Conservation (phyloP, 176 grass and related monocot species). For the Ananas comosus region DNA sequence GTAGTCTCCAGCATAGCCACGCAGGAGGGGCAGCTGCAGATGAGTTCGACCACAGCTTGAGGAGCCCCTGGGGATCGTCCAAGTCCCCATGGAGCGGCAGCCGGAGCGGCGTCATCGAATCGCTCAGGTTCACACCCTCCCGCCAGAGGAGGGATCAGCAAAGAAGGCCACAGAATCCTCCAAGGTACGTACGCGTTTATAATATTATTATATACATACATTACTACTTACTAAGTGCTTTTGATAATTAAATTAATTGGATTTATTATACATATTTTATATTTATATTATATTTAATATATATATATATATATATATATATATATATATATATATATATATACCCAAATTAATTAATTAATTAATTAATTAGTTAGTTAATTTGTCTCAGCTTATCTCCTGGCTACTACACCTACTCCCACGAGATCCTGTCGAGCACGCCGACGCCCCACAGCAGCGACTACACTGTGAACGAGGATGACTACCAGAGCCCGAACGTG, state of each 20-base stretch:
- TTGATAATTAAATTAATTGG: neutral
- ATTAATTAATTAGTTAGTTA: too few species aligned
- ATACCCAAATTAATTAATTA: neutral
- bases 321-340: too few species aligned
- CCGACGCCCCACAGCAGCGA: constrained; percentile 56
- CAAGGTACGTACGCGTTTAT: neutral
- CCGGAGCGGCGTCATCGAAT: constrained; percentile 16
- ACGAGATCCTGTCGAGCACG: constrained; percentile 49
- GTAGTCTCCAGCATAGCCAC: neutral
- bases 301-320: too few species aligned
- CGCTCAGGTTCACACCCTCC: constrained; percentile 32
- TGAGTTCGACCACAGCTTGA: constrained; percentile 50
- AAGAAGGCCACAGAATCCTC: constrained; percentile 8
- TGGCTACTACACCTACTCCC: constrained; percentile 11
- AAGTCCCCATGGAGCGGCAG: constrained; percentile 42
- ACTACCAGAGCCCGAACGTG: constrained; percentile 38
- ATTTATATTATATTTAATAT: too few species aligned
- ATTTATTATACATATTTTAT: too few species aligned
- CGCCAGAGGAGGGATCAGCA: constrained; percentile 20
- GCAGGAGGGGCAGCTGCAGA: neutral
- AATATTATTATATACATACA: neutral
- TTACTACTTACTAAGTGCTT: neutral
- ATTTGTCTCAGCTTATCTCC: constrained; percentile 4
- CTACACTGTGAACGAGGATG: constrained; percentile 54
- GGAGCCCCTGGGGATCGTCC: constrained; percentile 35